Base-by-base conservation (phyloP, 495 filamentous ascomycete genomes). In the Corynascus novoguineensis region DNA sequence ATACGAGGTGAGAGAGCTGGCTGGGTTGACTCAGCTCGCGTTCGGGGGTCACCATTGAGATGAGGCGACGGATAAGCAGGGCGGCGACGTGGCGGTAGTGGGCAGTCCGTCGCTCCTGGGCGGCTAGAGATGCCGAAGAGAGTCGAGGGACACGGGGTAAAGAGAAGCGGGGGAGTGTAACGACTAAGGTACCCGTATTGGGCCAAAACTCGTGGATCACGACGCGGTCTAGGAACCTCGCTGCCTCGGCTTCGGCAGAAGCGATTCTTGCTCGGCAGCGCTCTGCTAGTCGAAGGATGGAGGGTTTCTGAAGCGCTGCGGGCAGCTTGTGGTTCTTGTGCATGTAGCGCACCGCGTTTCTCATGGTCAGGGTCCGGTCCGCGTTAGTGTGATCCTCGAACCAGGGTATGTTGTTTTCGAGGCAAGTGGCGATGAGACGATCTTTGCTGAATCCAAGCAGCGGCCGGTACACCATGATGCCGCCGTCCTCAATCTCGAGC, bases 311-410 rank as follows among this genome's bases (percentile, higher is more conserved):
- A 0, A 97, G 73, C 0, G 90, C 91, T 8, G 68, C 68, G 0
- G 92, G 92, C 12, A 97, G 72, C 9, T 65, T 64, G 46, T 85
- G 68, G 10, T 76, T 68, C 15, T 73, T 71, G 38, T 82, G 73
- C 40, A 97, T 68, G 52, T 83, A 71, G 45, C 93, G 85, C 25
- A 95, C 77, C 0, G 92, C 82, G 65, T 97, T 98, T 45, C 93
- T 79, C 34, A 75, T 72, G 0, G 93, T 96, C 32, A 89, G 71
- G 3, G 86, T 91, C 19, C 75, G 78, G 65, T 96, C 88, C 35
- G 79, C 68, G 64, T 98, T 98, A n/a, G 91, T 95, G 46, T 76
- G 72, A 64, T 98, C 93, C 57, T 92, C 87, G 60, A 87, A 87
- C 84, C 87, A 97, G 3, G 74, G 73, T 22, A 93, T 73, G 1